Evolutionary conservation across 768 basidiomycete genomes (phyloP).

Genomic region (Pulveroboletus sp.): DNA sequence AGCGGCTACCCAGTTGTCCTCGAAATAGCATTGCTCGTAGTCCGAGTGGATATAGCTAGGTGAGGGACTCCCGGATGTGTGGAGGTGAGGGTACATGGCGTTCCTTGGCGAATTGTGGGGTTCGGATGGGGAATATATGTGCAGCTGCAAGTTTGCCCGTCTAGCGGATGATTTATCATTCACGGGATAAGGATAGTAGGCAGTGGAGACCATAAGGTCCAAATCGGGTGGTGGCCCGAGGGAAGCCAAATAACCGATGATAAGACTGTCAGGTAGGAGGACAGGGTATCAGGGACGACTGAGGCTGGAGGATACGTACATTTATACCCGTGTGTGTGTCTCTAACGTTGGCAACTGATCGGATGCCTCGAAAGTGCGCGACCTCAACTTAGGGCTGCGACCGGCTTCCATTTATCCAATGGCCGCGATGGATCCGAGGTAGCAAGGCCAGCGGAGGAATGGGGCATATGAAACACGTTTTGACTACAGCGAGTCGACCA

Average conservation of each 20-base stretch:
- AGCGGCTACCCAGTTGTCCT: constrained; percentile 14
- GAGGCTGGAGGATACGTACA: constrained; percentile 20
- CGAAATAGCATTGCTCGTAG: constrained; percentile 22
- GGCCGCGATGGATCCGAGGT: constrained; percentile 25
- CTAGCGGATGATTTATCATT: constrained; percentile 21
- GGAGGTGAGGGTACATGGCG: constrained; percentile 28
- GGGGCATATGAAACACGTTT: constrained; percentile 33
- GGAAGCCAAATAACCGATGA: constrained; percentile 17
- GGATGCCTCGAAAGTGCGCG: constrained; percentile 29
- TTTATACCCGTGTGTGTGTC: constrained; percentile 30
- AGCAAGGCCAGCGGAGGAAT: constrained; percentile 19
- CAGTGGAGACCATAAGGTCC: constrained; percentile 30
- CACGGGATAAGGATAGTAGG: constrained; percentile 26
- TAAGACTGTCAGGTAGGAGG: constrained; percentile 12
- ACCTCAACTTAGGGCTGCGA: constrained; percentile 26
- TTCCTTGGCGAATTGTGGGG: constrained; percentile 15
- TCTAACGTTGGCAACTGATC: constrained; percentile 29
- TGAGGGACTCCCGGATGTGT: constrained; percentile 15
- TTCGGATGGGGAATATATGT: constrained; percentile 32
- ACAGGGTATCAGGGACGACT: constrained; percentile 27
- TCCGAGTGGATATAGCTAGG: constrained; percentile 21
- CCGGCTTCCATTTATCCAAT: constrained; percentile 33
- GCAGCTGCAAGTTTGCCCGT: constrained; percentile 20
- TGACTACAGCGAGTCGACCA: constrained; percentile 13
- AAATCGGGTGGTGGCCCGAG: constrained; percentile 19